A percentile compares a stretch with the other conserved stretches of the same genome.
Conservation (phyloP, 129 eudicot species). For the Kitagawia praeruptora region DNA sequence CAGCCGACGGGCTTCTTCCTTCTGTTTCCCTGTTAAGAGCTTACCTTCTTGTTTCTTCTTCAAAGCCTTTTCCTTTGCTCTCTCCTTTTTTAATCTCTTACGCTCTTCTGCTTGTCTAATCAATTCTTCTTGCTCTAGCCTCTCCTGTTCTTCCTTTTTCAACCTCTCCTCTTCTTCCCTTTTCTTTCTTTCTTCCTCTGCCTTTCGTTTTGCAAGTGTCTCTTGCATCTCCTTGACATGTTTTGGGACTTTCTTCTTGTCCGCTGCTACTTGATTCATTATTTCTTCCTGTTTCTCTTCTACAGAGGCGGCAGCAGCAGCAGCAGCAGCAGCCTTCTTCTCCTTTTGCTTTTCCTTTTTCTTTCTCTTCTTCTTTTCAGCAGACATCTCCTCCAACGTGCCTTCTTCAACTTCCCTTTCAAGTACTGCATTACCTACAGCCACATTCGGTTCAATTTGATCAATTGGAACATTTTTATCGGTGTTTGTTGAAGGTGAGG, state of each 20-base stretch:
- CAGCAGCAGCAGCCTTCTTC: constrained; percentile 57
- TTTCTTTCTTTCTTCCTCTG: constrained; percentile 51
- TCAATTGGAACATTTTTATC: constrained; percentile 27
- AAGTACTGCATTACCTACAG: constrained; percentile 29
- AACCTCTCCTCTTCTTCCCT: constrained; percentile 86
- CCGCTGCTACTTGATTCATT: constrained; percentile 40
- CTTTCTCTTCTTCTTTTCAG: constrained; percentile 82
- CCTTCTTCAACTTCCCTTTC: constrained; percentile 58
- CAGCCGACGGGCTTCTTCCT: constrained; percentile 65
- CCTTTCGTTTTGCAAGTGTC: constrained; percentile 57
- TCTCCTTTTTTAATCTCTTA: constrained; percentile 61
- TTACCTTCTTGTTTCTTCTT: constrained; percentile 74
- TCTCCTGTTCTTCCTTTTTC: constrained; percentile 84
- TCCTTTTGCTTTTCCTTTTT: constrained; percentile 86
- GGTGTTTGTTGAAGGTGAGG: constrained; percentile 32
- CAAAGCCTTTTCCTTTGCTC: constrained; percentile 55
- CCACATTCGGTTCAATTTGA: constrained; percentile 34
- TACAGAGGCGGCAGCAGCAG: constrained; percentile 43
- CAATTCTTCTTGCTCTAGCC: constrained; percentile 45
- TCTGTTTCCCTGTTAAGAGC: constrained; percentile 68
- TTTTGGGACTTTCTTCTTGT: constrained; percentile 75
- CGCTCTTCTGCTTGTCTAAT: constrained; percentile 67
- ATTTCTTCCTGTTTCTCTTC: constrained; percentile 55
- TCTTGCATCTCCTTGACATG: constrained; percentile 91
- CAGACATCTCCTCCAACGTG: constrained; percentile 46